Base-by-base conservation (phyloP, 805 yeast genomes). In the Candida patagonica region DNA sequence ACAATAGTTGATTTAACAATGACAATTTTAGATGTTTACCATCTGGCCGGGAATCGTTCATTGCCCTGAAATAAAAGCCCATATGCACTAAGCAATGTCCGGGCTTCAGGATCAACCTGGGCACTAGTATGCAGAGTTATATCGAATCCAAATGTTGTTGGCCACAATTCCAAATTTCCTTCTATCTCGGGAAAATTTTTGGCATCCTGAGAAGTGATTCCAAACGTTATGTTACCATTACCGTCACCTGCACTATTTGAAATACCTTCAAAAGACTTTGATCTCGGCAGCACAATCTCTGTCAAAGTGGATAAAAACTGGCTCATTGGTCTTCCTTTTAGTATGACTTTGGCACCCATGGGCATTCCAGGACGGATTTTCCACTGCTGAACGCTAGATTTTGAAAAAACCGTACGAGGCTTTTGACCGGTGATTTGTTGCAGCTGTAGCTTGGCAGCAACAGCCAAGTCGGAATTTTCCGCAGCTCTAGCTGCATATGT, bases 381-480 rank as follows among this genome's bases (percentile, higher is more conserved):
- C 95, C 95, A 88, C 34, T 75, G 72, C 40, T 88, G 80, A 25
- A 85, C 83, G 61, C 86, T 86, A 7, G 84, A 71, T 55, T 75
- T 81, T 30, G 94, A 80, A 56, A 67, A 82, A 13, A 86, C 66
- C 19, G 80, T 72, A 45, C 68, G 65, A 27, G 96, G 87, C 59
- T 86, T 84, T 45, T 71, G 76, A 45, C 95, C 95, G n/a, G 98
- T 89, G 53, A 92, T 82, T 60, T 89, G 97, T 53, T 92, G 94
- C 42, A 92, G 57, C 62, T 83, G 89, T 44, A 85, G 69, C 38
- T 76, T 68, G 8, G 94, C 85, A 25, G 87, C 72, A 41, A 87
- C 73, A 23, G 86, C 84, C 45, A 77, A 67, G 63, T 86, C 78
- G 32, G 77, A 71, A 52, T 80, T 76, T 42, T 73, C 78, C 49